Evolutionary conservation across 768 basidiomycete species (phyloP).

Genomic region (Collybiopsis confluens): DNA sequence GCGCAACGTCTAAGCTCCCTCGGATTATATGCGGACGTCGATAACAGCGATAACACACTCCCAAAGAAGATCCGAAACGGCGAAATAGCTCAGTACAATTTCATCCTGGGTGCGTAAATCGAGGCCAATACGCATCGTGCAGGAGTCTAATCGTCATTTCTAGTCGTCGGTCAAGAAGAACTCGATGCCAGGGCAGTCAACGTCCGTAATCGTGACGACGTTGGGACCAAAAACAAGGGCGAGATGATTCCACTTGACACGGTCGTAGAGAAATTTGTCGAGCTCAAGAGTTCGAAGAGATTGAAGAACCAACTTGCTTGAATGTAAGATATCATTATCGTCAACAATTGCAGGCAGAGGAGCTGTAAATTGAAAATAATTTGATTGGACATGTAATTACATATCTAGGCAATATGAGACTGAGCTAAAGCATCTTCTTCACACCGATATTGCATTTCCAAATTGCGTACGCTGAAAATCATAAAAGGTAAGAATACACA

Average conservation of each 20-base stretch:
- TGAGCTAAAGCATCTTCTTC: neutral
- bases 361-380: neutral
- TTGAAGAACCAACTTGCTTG: slow-evolving; percentile 39
- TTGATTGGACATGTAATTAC: neutral
- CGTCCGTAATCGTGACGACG: slow-evolving; percentile 92
- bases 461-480: slow-evolving; percentile 8
- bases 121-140: slow-evolving; percentile 3
- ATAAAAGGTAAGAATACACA: neutral
- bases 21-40: slow-evolving; percentile 88
- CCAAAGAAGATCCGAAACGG: slow-evolving; percentile 98
- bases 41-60: slow-evolving; percentile 87
- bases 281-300: slow-evolving; percentile 55
- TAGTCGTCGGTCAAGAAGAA: slow-evolving; percentile 96
- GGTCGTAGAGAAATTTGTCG: slow-evolving; percentile 63
- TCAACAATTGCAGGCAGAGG: neutral
- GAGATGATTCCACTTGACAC: slow-evolving; percentile 73
- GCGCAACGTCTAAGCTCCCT: slow-evolving; percentile 57
- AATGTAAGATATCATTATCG: neutral
- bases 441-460: neutral
- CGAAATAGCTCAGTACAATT: slow-evolving; percentile 97
- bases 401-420: neutral
- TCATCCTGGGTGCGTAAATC: slow-evolving; percentile 75
- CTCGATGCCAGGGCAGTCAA: slow-evolving; percentile 85
- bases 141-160: slow-evolving; percentile 3
- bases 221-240: slow-evolving; percentile 77